Conservation (phyloP, 768 basidiomycete genomes). For the Pholiota molesta region DNA sequence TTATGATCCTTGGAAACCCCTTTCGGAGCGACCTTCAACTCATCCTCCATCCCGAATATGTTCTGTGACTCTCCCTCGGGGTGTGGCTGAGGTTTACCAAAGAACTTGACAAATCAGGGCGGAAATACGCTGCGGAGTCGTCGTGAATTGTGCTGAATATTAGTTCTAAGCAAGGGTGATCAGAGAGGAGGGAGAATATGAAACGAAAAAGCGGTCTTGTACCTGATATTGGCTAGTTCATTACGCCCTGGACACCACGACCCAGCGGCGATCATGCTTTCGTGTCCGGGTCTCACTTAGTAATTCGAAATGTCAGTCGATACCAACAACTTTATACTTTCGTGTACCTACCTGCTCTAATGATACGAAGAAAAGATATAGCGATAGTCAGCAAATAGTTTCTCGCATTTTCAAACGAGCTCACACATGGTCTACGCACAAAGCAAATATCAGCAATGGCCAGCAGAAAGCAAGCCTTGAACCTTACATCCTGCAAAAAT, state of each 20-base stretch:
- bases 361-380: not conserved
- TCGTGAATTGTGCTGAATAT: constrained; percentile 61
- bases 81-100: constrained; percentile 69
- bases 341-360: constrained; percentile 31
- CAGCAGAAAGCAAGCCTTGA: constrained; percentile 2
- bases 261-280: constrained; percentile 79
- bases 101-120: constrained; percentile 67
- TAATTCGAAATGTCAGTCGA: constrained; percentile 5
- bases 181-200: not conserved
- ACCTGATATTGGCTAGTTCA: constrained; percentile 80
- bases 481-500: constrained; percentile 83
- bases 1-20: constrained; percentile 83
- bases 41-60: constrained; percentile 87
- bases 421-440: constrained; percentile 63
- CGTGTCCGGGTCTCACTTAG: constrained; percentile 65
- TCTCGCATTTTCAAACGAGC: constrained; percentile 12
- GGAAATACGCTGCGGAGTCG: constrained; percentile 72
- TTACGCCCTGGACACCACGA: constrained; percentile 79
- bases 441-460: not conserved
- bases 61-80: constrained; percentile 66
- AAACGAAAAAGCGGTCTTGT: constrained; percentile 12
- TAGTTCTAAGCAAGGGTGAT: constrained; percentile 41
- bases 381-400: not conserved
- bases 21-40: constrained; percentile 91
- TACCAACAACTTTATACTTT: not conserved